phyloP scores from a whole-genome alignment of 495 filamentous ascomycete genomes.

The Neurospora sublineolata region DNA sequence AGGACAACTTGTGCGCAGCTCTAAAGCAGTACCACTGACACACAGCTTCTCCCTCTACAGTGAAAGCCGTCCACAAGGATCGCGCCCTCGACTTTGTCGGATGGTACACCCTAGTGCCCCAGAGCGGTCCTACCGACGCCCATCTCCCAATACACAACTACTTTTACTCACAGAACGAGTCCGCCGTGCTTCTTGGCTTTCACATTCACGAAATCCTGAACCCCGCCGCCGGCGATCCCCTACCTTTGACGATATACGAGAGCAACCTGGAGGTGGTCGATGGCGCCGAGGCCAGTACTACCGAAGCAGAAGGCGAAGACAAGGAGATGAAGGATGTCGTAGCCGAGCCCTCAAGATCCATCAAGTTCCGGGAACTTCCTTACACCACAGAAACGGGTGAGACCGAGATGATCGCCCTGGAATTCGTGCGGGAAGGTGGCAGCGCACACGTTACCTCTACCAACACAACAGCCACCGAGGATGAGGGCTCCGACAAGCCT shows the following conservation, averaged over 20 bases:
- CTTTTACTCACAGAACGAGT: constrained; percentile 71
- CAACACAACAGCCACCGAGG: constrained; percentile 7
- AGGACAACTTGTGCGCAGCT: background rate
- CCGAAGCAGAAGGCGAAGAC: constrained; percentile 37
- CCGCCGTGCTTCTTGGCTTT: constrained; percentile 76
- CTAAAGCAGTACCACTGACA: background rate
- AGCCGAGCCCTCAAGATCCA: constrained; percentile 33
- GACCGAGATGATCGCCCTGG: constrained; percentile 93
- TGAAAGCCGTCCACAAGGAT: constrained; percentile 78
- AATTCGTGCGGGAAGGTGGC: constrained; percentile 75
- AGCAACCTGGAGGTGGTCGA: constrained; percentile 59
- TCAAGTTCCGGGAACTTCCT: constrained; percentile 72
- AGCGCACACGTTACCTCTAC: constrained; percentile 55
- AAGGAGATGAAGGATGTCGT: constrained; percentile 69
- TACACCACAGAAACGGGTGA: constrained; percentile 88
- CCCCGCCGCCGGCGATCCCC: constrained; percentile 55
- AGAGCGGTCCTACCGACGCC: constrained; percentile 54
- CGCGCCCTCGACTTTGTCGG: constrained; percentile 80
- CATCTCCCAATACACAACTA: constrained; percentile 67
- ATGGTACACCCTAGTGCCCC: constrained; percentile 80
- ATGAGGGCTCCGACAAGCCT: constrained; percentile 19
- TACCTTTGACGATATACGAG: constrained; percentile 87
- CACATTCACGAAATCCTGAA: constrained; percentile 50
- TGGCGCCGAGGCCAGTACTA: constrained; percentile 29
- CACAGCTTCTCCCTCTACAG: constrained; percentile 27